Percentiles rank a stretch among this genome's conserved stretches.
phyloP scores from a whole-genome alignment of 2,329 filamentous ascomycete species.

The Cucurbitaria berberidis region DNA sequence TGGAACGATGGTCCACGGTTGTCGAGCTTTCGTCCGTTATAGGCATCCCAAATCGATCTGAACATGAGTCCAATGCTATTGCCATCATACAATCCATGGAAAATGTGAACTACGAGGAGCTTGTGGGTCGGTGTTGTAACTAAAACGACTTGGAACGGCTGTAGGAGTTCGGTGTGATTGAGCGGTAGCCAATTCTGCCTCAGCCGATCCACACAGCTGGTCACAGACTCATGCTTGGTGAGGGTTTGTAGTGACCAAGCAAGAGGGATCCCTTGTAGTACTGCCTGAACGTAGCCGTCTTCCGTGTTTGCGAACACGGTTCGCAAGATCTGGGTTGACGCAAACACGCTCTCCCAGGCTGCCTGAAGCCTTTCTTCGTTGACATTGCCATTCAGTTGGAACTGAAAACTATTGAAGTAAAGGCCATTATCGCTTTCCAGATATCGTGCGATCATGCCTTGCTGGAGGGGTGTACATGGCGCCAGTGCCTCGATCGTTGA shows the following conservation, averaged over 20 bases:
- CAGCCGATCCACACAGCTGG: constrained; percentile 38
- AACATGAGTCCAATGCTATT: constrained; percentile 75
- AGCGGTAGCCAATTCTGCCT: constrained; percentile 60
- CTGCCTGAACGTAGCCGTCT: constrained; percentile 78
- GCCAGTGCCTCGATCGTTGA: constrained; percentile 72
- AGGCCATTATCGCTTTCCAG: constrained; percentile 62
- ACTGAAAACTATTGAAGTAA: constrained; percentile 80
- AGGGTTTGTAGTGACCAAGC: constrained; percentile 23
- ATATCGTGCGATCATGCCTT: constrained; percentile 80
- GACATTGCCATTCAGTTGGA: constrained; percentile 58
- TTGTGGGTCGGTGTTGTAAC: constrained; percentile 40
- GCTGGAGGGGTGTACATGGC: constrained; percentile 84
- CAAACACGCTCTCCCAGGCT: constrained; percentile 65
- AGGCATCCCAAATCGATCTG: constrained; percentile 61
- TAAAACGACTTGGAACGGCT: constrained; percentile 61
- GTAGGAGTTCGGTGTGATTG: constrained; percentile 58
- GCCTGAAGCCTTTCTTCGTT: constrained; percentile 57
- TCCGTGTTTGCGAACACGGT: constrained; percentile 74
- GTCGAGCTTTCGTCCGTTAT: constrained; percentile 45
- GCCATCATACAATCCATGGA: constrained; percentile 88
- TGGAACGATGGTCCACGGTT: constrained; percentile 64
- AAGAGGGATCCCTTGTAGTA: constrained; percentile 55
- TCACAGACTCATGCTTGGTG: constrained; percentile 26
- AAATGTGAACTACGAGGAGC: constrained; percentile 70
- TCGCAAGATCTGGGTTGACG: constrained; percentile 68